Percentiles rank a stretch among this genome's conserved stretches.
phyloP scores from a whole-genome alignment of 2,329 filamentous ascomycete species.

The Talaromyces sp. region DNA sequence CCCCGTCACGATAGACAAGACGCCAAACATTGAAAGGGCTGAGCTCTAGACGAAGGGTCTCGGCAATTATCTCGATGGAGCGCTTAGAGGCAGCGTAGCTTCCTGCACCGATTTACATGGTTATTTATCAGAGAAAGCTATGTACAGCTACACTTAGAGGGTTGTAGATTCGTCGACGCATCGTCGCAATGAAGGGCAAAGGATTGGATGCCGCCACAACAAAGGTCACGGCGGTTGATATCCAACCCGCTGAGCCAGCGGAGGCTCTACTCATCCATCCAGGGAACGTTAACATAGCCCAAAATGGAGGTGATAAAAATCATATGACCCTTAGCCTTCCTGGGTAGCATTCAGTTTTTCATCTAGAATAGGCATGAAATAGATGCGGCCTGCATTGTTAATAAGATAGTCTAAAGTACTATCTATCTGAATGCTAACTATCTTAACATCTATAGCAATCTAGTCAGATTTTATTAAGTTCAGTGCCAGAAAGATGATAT shows the following conservation, averaged over 20 bases:
- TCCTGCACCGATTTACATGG: slow-evolving; percentile 3
- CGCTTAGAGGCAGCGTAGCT: slow-evolving; percentile 22
- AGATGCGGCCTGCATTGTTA: slow-evolving; percentile 30
- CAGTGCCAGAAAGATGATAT: slow-evolving; percentile 25
- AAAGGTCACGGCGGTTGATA: no score
- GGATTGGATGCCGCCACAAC: no score
- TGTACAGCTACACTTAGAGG: neutral
- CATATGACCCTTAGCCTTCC: slow-evolving; percentile 5
- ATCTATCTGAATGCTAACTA: slow-evolving; percentile 21
- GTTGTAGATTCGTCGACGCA: neutral
- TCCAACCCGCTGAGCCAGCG: no score
- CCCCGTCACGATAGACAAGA: slow-evolving; percentile 19
- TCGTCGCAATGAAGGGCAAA: no score
- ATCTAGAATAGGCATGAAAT: slow-evolving; percentile 8
- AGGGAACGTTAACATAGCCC: slow-evolving; percentile 25
- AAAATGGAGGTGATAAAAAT: slow-evolving; percentile 33
- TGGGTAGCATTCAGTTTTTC: slow-evolving; percentile 23
- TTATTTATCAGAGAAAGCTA: neutral
- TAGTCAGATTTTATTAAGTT: slow-evolving; percentile 25
- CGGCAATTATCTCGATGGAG: slow-evolving; percentile 20
- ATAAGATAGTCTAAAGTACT: slow-evolving; percentile 33
- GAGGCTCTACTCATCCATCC: slow-evolving; percentile 23
- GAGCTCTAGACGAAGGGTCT: slow-evolving; percentile 24
- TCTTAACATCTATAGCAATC: slow-evolving; percentile 24
- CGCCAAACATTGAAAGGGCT: slow-evolving; percentile 18